Percentiles rank a stretch among this genome's conserved stretches.
Conservation (phyloP, 306 rosid genomes). For the Spatholobus suberectus region DNA sequence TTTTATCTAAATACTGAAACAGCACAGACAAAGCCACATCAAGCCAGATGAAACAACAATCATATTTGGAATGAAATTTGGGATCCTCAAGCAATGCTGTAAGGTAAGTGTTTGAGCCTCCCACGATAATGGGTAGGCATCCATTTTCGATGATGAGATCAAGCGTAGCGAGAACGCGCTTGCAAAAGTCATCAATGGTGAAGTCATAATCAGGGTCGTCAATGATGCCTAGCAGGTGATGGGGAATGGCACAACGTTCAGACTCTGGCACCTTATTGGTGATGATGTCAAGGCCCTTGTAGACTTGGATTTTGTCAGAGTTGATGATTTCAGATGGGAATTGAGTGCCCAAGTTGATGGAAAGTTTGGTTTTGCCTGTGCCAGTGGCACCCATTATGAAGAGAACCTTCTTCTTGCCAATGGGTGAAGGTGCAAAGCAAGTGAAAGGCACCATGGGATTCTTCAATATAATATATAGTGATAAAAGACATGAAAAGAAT, state of each 20-base stretch:
- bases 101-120: conserved; percentile 48
- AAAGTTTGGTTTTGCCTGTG: background rate
- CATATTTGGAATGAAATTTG: conserved; percentile 38
- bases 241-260: background rate
- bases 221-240: conserved; percentile 37
- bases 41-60: conserved; percentile 41
- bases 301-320: background rate
- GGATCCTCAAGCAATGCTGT: conserved; percentile 25
- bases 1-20: conserved; percentile 2
- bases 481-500: background rate
- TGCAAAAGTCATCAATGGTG: conserved; percentile 32
- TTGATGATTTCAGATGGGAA: background rate
- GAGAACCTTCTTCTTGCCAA: background rate
- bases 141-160: conserved; percentile 7
- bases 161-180: background rate
- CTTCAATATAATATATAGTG: background rate
- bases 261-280: background rate
- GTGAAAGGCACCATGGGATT: background rate
- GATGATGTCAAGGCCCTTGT: conserved; percentile 4
- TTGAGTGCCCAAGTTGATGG: background rate
- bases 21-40: conserved; percentile 31
- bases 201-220: conserved; percentile 33
- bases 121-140: conserved; percentile 42
- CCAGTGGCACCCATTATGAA: conserved; percentile 28
- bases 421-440: background rate